These are phyloP conservation scores for Priceomyces castillae DNA, from an alignment of 805 yeast genomes.

Conservation along the genomic window DNA sequence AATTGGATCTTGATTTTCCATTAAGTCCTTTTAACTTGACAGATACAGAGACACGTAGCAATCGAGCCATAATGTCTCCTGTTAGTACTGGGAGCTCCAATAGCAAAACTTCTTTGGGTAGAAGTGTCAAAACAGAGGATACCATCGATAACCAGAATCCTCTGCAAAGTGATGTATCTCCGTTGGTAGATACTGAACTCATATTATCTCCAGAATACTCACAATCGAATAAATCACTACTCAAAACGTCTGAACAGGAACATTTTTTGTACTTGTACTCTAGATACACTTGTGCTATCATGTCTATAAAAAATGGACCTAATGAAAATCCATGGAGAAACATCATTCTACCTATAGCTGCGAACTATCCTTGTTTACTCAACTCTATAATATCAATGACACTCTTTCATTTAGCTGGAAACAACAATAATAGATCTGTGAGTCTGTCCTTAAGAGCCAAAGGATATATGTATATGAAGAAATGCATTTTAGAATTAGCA, in stretches of 20 bases:
- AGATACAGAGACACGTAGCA: background rate
- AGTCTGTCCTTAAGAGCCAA: slow-evolving; percentile 43
- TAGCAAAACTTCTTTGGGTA: background rate
- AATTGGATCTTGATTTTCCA: slow-evolving; percentile 20
- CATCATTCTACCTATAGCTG: slow-evolving; percentile 53
- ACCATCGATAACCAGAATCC: background rate
- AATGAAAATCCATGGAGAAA: slow-evolving; percentile 69
- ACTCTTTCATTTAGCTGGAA: slow-evolving; percentile 50
- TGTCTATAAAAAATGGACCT: slow-evolving; percentile 64
- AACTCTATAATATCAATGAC: slow-evolving; percentile 69
- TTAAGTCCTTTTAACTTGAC: slow-evolving; percentile 24
- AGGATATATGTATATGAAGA: slow-evolving; percentile 58
- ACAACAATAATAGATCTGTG: slow-evolving; percentile 38
- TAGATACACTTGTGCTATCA: slow-evolving; percentile 40
- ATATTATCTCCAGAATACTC: too few species aligned
- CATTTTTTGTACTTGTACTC: slow-evolving; percentile 36
- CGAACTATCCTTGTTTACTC: slow-evolving; percentile 53
- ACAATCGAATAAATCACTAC: slow-evolving; percentile 11
- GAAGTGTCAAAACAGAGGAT: background rate
- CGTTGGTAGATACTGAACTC: background rate
- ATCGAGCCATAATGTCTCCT: background rate
- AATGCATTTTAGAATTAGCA: slow-evolving; percentile 57
- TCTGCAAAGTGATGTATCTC: background rate
- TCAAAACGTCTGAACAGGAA: slow-evolving; percentile 31
- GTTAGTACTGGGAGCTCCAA: background rate